phyloP scores from a whole-genome alignment of 1,284 basidiomycete species.

The Abortiporus biennis region DNA sequence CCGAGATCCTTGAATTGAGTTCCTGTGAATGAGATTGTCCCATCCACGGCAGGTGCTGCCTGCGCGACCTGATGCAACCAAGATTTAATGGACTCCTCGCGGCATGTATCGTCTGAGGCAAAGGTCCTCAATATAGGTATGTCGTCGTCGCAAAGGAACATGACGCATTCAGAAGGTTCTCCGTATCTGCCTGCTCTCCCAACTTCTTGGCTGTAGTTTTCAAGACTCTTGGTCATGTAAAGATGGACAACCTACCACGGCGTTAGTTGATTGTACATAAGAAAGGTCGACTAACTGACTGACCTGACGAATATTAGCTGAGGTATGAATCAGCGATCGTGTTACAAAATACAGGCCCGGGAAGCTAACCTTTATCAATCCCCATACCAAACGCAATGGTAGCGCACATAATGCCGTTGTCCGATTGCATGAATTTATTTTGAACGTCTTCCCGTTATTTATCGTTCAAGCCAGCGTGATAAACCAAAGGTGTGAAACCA shows the following conservation, averaged over 20 bases:
- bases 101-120: constrained; percentile 38
- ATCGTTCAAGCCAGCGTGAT: constrained; percentile 63
- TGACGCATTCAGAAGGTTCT: constrained; percentile 47
- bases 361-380: constrained; percentile 59
- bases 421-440: constrained; percentile 56
- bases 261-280: neutral
- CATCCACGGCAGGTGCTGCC: constrained; percentile 30
- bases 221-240: constrained; percentile 60
- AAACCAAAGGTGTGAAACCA: constrained; percentile 50
- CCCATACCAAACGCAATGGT: constrained; percentile 71
- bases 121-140: constrained; percentile 40
- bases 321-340: neutral
- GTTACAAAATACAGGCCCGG: too few species aligned
- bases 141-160: constrained; percentile 39
- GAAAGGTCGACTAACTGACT: neutral
- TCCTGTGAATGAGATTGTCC: constrained; percentile 21
- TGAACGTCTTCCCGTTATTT: constrained; percentile 53
- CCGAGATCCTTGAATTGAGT: neutral
- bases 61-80: constrained; percentile 37
- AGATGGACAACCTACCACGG: constrained; percentile 60
- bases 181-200: constrained; percentile 75
- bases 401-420: constrained; percentile 62
- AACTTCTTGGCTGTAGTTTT: constrained; percentile 69
- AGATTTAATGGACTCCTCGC: constrained; percentile 30
- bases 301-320: constrained; percentile 29